Conservation (phyloP, 805 yeast species). For the Teunomyces panamensis region DNA sequence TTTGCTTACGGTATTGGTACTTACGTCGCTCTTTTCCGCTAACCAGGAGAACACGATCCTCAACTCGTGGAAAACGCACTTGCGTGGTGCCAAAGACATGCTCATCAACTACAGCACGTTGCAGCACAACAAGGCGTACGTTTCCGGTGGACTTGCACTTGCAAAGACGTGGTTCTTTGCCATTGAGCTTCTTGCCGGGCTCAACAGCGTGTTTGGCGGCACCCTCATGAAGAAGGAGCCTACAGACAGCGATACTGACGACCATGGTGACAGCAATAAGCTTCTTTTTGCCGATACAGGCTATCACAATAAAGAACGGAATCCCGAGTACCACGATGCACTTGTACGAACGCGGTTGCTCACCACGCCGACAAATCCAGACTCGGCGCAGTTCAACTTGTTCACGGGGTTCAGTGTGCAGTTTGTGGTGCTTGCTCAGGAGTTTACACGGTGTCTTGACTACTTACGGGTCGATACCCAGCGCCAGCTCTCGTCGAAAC, state of each 20-base stretch:
- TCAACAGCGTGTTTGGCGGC: slow-evolving; percentile 16
- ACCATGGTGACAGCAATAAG: neutral
- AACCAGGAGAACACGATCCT: slow-evolving; percentile 10
- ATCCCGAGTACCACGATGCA: slow-evolving; percentile 32
- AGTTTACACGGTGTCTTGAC: slow-evolving; percentile 23
- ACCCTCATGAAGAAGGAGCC: slow-evolving; percentile 6
- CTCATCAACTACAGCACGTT: slow-evolving; percentile 17
- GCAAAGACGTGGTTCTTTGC: slow-evolving; percentile 29
- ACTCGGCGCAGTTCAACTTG: slow-evolving; percentile 24
- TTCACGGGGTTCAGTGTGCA: slow-evolving; percentile 32
- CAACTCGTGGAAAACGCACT: slow-evolving; percentile 22
- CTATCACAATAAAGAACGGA: slow-evolving; percentile 19
- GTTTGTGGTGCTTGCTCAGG: slow-evolving; percentile 24
- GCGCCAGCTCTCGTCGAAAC: slow-evolving; percentile 15
- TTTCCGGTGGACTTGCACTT: slow-evolving; percentile 21
- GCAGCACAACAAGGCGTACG: slow-evolving; percentile 5
- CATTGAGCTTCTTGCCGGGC: slow-evolving; percentile 20
- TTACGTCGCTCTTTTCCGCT: slow-evolving; percentile 24
- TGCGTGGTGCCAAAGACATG: slow-evolving; percentile 25
- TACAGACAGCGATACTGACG: neutral
- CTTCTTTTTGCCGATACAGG: slow-evolving; percentile 32
- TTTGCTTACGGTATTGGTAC: slow-evolving; percentile 22
- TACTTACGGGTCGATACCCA: slow-evolving; percentile 15
- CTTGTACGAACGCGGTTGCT: slow-evolving; percentile 26
- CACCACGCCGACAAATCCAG: slow-evolving; percentile 9